Evolutionary conservation across 176 grass and related monocot species (phyloP), one percentile per base, ranked within the genome.

Genomic region (Thalia dealbata): DNA sequence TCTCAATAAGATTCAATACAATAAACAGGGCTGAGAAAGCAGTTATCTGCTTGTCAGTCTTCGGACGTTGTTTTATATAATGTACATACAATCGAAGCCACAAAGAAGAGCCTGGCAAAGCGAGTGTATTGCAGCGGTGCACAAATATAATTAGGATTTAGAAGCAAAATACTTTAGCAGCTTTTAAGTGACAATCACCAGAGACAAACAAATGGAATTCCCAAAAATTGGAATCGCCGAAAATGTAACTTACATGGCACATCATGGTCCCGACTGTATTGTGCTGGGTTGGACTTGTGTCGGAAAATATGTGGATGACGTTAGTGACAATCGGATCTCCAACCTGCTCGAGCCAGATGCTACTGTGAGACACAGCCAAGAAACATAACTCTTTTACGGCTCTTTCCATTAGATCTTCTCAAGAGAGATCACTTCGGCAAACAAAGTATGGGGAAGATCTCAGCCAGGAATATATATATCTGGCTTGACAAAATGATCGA

Each of bases 391-490:
- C 65, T 68, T 43, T 8, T 21, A 3, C 43, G 38, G 65, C 65
- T 65, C 28, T 68, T 68, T 68, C 65, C 22, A 43, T 23, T 44
- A 44, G 65, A 68, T 44, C 35, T 43, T 68, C 65, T 45, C 22
- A 23, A n/a, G 11, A 11, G 30, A 43, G 65, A 22, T 58, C 43
- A 44, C 16, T 27, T 43, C 10, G 42, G 18, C 15, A 67, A 44
- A 68, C 35, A 68, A 68, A 44, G 35, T 68, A 45, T 13, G 38
- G 18, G 21, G 65, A 68, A 42, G 65, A 68, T 68, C 65, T 52
- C 70, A 74, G 42, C 32, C 32, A 74, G 56, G 70, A 75, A 25
- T 79, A 71, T 55, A 54, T 66, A 73, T 50, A 80, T 63, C 68
- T 67, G 77, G 80, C 66, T 35, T 64, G 16, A 61, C 43, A 69